These are phyloP conservation scores for Cokeromyces recurvatus DNA, from an alignment of 371 early-diverging fungal genomes.

Conservation along the genomic window DNA sequence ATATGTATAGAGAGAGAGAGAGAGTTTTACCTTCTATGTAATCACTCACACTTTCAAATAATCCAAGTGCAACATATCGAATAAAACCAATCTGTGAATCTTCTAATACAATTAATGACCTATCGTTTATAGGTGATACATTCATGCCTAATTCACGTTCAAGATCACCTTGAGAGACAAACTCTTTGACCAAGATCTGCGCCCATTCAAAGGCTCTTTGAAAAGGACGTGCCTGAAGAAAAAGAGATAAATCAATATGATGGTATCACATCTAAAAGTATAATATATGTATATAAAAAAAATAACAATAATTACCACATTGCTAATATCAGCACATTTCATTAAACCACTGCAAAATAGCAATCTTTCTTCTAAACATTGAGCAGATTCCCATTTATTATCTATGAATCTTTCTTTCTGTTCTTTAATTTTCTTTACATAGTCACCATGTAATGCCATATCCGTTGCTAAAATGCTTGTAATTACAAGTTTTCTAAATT, in stretches of 20 bases:
- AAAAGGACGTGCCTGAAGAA: conserved; percentile 59
- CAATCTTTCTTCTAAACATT: conserved; percentile 40
- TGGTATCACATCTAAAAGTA: no score
- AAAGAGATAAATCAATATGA: no score
- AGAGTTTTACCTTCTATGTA: conserved; percentile 26
- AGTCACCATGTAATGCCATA: conserved; percentile 75
- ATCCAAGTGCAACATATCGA: conserved; percentile 59
- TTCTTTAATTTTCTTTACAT: conserved; percentile 64
- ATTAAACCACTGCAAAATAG: conserved; percentile 65
- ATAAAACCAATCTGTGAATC: conserved; percentile 71
- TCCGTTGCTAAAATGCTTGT: conserved; percentile 78
- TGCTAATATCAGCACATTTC: conserved; percentile 85
- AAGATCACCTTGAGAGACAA: conserved; percentile 59
- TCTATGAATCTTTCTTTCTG: conserved; percentile 43
- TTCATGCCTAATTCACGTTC: conserved; percentile 57
- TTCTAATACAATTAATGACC: conserved; percentile 45
- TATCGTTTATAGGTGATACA: conserved; percentile 50
- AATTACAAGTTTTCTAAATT: conserved; percentile 65
- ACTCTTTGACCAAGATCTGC: conserved; percentile 54
- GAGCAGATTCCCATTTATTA: conserved; percentile 5
- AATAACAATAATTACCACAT: conserved; percentile 48
- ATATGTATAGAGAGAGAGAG: not conserved
- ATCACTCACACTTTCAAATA: conserved; percentile 53
- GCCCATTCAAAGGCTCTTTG: conserved; percentile 52
- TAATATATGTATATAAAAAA: no score